Evolutionary conservation across 768 basidiomycete species (phyloP).

Genomic region (Panaeolus cyanescens): DNA sequence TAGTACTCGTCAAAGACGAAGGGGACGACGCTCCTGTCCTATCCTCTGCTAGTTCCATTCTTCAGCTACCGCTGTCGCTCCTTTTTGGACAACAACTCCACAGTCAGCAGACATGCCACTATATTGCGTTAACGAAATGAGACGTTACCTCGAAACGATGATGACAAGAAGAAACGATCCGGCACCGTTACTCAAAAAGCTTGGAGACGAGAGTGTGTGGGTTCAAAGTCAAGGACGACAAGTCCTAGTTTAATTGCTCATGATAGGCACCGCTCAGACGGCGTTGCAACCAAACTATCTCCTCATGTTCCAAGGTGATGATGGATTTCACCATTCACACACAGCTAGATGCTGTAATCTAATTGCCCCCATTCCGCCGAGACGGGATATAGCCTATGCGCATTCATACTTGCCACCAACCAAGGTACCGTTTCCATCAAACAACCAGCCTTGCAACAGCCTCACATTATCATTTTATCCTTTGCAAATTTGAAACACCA

Average conservation of each 20-base stretch:
- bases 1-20: not conserved
- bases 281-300: conserved; percentile 16
- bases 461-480: not conserved
- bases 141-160: not conserved
- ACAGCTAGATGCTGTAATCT: conserved; percentile 13
- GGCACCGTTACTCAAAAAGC: not conserved
- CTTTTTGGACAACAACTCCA: not conserved
- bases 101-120: not conserved
- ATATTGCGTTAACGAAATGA: not conserved
- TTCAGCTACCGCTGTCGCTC: not conserved
- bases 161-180: not conserved
- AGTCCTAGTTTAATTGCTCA: not conserved
- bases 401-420: not conserved
- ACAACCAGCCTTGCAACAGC: not conserved
- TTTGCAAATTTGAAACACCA: not conserved
- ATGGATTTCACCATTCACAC: conserved; percentile 4
- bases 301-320: conserved; percentile 13
- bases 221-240: not conserved
- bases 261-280: conserved; percentile 2
- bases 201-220: not conserved
- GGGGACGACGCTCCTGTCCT: not conserved
- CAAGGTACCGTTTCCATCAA: not conserved
- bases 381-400: not conserved
- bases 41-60: not conserved
- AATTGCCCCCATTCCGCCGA: conserved; percentile 11